These are phyloP conservation scores for Fusarium udum DNA, from an alignment of 2,329 filamentous ascomycete species.

Conservation along the genomic window DNA sequence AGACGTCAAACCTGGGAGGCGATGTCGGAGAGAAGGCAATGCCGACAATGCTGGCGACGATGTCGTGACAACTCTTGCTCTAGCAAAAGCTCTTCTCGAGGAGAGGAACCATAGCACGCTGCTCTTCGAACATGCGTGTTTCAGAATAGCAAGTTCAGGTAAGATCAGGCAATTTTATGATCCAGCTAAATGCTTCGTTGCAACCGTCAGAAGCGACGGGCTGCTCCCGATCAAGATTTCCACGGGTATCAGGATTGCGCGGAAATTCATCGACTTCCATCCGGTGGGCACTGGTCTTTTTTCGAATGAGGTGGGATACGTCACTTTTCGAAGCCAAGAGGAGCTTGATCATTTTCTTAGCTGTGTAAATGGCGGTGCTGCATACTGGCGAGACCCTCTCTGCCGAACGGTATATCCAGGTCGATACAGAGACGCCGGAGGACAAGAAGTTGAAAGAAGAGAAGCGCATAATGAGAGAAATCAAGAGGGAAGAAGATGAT, in stretches of 20 bases:
- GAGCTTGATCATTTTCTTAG: neutral
- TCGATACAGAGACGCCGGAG: neutral
- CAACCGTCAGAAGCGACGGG: neutral
- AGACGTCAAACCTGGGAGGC: neutral
- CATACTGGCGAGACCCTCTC: slow-evolving; percentile 3
- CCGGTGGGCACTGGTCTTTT: neutral
- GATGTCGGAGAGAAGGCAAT: neutral
- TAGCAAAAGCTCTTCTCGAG: slow-evolving; percentile 2
- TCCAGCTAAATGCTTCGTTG: neutral
- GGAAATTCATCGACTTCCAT: slow-evolving; percentile 1
- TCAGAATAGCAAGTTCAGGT: accelerated
- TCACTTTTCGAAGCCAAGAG: slow-evolving; percentile 8
- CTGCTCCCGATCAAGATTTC: slow-evolving; percentile 5
- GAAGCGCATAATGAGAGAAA: neutral
- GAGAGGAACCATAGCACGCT: neutral
- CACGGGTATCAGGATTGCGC: slow-evolving; percentile 8
- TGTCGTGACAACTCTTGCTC: slow-evolving; percentile 16
- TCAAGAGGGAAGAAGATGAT: neutral
- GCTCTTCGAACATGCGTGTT: neutral
- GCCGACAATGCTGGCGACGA: slow-evolving; percentile 32
- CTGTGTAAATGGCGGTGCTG: neutral
- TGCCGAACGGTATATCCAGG: neutral
- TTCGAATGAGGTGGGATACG: neutral
- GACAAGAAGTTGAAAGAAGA: neutral
- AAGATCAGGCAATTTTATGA: neutral